phyloP scores from a whole-genome alignment of 2,329 filamentous ascomycete genomes.

The Drechslera avenae region DNA sequence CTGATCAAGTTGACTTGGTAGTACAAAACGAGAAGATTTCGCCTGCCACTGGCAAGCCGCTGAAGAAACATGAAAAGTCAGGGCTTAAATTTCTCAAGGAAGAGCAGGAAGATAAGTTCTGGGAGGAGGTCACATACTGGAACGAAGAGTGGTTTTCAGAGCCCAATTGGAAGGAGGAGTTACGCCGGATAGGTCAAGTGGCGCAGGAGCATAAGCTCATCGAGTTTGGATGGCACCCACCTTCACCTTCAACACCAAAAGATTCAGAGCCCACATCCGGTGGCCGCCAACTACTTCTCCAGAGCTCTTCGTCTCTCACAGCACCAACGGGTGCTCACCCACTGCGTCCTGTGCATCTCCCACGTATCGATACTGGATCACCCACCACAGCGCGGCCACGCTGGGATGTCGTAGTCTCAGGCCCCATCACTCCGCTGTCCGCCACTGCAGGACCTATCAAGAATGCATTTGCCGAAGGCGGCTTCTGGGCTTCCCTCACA shows the following conservation, averaged over 20 bases:
- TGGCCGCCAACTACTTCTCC: neutral
- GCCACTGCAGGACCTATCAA: slow-evolving; percentile 10
- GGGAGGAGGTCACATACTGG: slow-evolving; percentile 14
- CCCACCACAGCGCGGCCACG: slow-evolving; percentile 17
- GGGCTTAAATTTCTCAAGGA: slow-evolving; percentile 20
- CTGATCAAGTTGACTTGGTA: neutral
- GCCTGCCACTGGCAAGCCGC: neutral
- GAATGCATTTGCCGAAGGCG: slow-evolving; percentile 26
- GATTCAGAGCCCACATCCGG: neutral
- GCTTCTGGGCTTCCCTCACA: slow-evolving; percentile 22
- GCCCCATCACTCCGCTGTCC: slow-evolving; percentile 21
- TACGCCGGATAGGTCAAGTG: slow-evolving; percentile 1
- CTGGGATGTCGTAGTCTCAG: slow-evolving; percentile 19
- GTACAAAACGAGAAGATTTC: neutral
- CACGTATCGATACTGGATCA: neutral
- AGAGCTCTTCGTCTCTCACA: slow-evolving; percentile 6
- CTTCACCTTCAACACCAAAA: neutral
- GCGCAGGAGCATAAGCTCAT: slow-evolving; percentile 13
- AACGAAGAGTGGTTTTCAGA: slow-evolving; percentile 18
- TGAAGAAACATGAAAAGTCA: slow-evolving; percentile 20
- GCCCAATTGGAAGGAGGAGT: slow-evolving; percentile 12
- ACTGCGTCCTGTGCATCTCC: slow-evolving; percentile 4
- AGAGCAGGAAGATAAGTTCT: slow-evolving; percentile 14
- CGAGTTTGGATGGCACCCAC: neutral
- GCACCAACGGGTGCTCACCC: slow-evolving; percentile 7